phyloP scores from a whole-genome alignment of 768 basidiomycete species.

The Xerocomellus dryophilus region DNA sequence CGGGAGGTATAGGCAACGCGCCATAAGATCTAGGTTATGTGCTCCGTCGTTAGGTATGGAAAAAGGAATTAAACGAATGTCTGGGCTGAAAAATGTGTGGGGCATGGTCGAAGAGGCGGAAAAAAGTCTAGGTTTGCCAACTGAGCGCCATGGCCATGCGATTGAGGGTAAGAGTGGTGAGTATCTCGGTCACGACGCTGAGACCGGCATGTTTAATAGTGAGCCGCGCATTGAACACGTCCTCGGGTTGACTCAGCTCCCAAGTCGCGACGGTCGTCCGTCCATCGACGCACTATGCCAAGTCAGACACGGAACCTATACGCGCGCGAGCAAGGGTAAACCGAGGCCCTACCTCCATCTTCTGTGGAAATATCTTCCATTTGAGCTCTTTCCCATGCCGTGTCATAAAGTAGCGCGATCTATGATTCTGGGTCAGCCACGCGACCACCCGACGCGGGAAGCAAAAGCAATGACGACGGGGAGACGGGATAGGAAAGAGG shows the following conservation, averaged over 20 bases:
- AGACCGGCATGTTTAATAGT: constrained; percentile 58
- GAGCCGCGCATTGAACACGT: constrained; percentile 57
- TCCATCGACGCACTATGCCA: constrained; percentile 58
- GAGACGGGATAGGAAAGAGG: background rate
- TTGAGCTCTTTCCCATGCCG: constrained; percentile 70
- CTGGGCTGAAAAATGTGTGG: constrained; percentile 4
- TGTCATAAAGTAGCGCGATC: constrained; percentile 72
- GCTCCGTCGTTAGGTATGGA: background rate
- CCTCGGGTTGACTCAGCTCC: constrained; percentile 58
- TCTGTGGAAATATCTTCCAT: constrained; percentile 62
- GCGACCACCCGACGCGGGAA: background rate
- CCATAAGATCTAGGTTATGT: constrained; percentile 2
- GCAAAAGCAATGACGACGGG: background rate
- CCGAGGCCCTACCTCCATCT: constrained; percentile 59
- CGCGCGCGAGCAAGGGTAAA: background rate
- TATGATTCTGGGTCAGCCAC: constrained; percentile 25
- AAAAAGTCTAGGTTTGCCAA: constrained; percentile 39
- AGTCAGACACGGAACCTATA: constrained; percentile 1
- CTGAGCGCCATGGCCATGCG: constrained; percentile 61
- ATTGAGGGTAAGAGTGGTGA: constrained; percentile 72
- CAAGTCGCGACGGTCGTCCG: constrained; percentile 62
- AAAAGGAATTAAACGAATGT: background rate
- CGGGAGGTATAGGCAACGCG: constrained; percentile 3
- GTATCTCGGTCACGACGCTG: constrained; percentile 67
- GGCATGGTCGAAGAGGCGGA: constrained; percentile 1